Base-by-base conservation (phyloP, 2,329 filamentous ascomycete species). In the Fusarium nanum region DNA sequence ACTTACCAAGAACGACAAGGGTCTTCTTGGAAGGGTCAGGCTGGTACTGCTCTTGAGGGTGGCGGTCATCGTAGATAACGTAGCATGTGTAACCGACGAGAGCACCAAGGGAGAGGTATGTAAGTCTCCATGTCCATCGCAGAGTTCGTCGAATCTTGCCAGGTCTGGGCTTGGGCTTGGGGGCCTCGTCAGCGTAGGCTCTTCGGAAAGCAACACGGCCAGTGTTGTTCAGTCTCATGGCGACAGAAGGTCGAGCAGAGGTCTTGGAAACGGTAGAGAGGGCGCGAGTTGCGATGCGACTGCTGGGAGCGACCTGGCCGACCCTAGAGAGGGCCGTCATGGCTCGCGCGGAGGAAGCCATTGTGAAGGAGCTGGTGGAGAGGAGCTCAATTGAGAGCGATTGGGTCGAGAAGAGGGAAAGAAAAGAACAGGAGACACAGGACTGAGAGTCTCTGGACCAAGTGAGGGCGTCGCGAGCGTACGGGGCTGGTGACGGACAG, bases 11-110 rank as follows among this genome's bases (percentile, higher is more conserved):
- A 73, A 99, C 90, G 48, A 99, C 96, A 60, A 99, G 87, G 13
- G 94, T 99, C 88, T 99, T 99, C 92, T 98, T 99, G 76, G 79
- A 86, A 59, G 94, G 92, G 81, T 98, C 93, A 20, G 92, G 90
- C 69, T 89, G 85, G 64, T 87, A 83, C 84, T 98, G 96, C 56
- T 94, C 91, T 44, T 87, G 86, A 12, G 95, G 95, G 81, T 97
- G 88, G 76, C 93, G 90, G 79, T 93, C 89, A 53, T 91, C 84
- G 81, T 94, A 98, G 83, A 98, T 91, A 78, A 88, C 88, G 81
- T 96, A 98, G 75, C 87, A 88, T 64, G 94, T 83, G 78, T 91
- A 94, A 71, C 85, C 93, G 44, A 92, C 78, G 62, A 90, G 86
- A 69, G 87, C 92, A 68, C 96, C 80, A 65, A 89, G 81, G 58